Conservation (phyloP, 2,329 filamentous ascomycete species). For the Byssothecium circinans region DNA sequence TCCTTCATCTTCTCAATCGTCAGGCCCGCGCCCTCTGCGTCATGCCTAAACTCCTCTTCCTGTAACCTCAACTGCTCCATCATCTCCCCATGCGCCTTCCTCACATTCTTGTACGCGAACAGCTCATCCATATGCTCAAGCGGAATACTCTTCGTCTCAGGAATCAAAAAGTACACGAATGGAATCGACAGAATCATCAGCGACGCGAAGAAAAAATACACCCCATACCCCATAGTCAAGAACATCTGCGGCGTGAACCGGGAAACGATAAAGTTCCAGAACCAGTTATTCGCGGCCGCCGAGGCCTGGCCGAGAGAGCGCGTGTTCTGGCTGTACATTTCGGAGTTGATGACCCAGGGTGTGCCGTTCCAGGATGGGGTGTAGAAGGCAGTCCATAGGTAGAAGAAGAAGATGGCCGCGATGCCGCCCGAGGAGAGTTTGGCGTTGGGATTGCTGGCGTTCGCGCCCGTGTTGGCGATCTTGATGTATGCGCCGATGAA, state of each 20-base stretch:
- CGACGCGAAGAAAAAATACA: conserved; percentile 53
- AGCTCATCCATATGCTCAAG: conserved; percentile 47
- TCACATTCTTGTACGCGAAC: conserved; percentile 25
- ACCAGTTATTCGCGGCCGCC: conserved; percentile 72
- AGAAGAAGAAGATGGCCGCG: conserved; percentile 71
- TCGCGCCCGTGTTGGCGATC: conserved; percentile 46
- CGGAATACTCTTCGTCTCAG: conserved; percentile 50
- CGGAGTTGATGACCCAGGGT: conserved; percentile 72
- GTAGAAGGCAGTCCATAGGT: conserved; percentile 73
- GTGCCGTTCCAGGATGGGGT: conserved; percentile 72
- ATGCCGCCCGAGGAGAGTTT: conserved; percentile 54
- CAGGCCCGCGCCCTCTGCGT: conserved; percentile 31
- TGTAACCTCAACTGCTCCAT: conserved; percentile 41
- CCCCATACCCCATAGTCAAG: conserved; percentile 47
- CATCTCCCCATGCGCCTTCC: conserved; percentile 45
- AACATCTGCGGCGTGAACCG: conserved; percentile 69
- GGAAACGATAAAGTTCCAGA: conserved; percentile 70
- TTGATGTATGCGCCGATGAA: conserved; percentile 65
- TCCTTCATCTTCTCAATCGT: conserved; percentile 40
- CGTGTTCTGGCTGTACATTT: conserved; percentile 74
- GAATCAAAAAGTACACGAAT: conserved; percentile 49
- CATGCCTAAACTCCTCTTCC: conserved; percentile 48
- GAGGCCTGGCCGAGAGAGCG: conserved; percentile 68
- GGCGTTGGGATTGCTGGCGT: conserved; percentile 29
- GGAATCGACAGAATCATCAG: conserved; percentile 50